These are phyloP conservation scores for Crithidia expoeki DNA, from an alignment of 208 protist genomes.

Conservation along the genomic window DNA sequence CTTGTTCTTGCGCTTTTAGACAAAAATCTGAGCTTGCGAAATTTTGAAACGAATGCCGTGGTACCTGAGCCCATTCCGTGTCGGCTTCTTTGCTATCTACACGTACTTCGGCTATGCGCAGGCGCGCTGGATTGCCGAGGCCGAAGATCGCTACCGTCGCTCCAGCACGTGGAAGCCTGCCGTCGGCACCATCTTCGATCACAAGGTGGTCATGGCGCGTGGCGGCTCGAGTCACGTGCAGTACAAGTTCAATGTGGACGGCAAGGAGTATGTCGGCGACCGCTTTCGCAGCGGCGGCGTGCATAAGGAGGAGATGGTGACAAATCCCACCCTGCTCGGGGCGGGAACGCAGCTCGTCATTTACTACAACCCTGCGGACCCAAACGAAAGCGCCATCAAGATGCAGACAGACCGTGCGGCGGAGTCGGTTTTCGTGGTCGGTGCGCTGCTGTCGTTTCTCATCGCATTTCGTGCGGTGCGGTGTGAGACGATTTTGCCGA, in stretches of 20 bases:
- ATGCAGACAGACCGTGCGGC: constrained; percentile 80
- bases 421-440: constrained; percentile 71
- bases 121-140: constrained; percentile 70
- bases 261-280: constrained; percentile 75
- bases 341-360: constrained; percentile 87
- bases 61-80: constrained; percentile 83
- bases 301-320: constrained; percentile 86
- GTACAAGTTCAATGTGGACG: constrained; percentile 85
- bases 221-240: constrained; percentile 81
- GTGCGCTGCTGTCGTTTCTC: constrained; percentile 68
- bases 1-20: no score
- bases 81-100: constrained; percentile 77
- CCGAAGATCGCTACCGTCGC: constrained; percentile 85
- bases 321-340: constrained; percentile 80
- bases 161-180: constrained; percentile 84
- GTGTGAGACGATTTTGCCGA: constrained; percentile 93
- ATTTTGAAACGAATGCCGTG: constrained; percentile 71
- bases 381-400: constrained; percentile 86
- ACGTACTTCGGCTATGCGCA: constrained; percentile 72
- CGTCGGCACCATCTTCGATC: constrained; percentile 87
- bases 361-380: constrained; percentile 89
- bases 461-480: constrained; percentile 84
- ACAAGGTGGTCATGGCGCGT: constrained; percentile 87
- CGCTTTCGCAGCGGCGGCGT: constrained; percentile 86
- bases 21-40: no score